Conservation (phyloP, 2,329 filamentous ascomycete species). For the Cadophora gregata region DNA sequence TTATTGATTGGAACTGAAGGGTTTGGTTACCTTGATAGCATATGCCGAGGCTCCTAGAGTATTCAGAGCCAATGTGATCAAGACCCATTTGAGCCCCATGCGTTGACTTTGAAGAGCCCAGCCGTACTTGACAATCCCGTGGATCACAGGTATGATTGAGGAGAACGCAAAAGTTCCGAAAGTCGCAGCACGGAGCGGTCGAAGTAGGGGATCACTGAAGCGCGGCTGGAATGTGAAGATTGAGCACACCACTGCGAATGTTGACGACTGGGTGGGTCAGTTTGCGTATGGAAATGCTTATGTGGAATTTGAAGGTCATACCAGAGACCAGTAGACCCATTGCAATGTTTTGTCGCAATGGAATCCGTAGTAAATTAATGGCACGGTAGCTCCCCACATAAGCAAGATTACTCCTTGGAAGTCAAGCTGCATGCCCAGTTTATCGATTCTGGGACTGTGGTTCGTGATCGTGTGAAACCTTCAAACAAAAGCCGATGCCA, state of each 20-base stretch:
- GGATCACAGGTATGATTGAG: background rate
- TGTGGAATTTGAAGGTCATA: background rate
- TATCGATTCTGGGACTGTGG: background rate
- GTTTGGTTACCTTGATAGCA: background rate
- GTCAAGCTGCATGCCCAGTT: background rate
- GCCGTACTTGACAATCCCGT: background rate
- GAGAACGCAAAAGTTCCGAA: background rate
- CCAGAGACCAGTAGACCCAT: background rate
- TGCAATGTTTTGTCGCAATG: background rate
- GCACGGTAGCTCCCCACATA: background rate
- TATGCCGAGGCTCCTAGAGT: background rate
- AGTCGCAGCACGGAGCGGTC: background rate
- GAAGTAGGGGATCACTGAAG: background rate
- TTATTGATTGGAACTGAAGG: background rate
- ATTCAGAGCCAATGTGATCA: no score
- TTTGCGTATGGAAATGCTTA: no score
- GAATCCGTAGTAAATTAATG: background rate
- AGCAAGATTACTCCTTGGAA: background rate
- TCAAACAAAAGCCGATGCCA: background rate
- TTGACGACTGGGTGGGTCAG: no score
- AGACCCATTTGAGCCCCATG: background rate
- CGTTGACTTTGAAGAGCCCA: background rate
- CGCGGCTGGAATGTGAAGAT: background rate
- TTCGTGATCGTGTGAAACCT: background rate
- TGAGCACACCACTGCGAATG: background rate